Conservation (phyloP, 2,329 filamentous ascomycete genomes). For the Colletotrichum musae region DNA sequence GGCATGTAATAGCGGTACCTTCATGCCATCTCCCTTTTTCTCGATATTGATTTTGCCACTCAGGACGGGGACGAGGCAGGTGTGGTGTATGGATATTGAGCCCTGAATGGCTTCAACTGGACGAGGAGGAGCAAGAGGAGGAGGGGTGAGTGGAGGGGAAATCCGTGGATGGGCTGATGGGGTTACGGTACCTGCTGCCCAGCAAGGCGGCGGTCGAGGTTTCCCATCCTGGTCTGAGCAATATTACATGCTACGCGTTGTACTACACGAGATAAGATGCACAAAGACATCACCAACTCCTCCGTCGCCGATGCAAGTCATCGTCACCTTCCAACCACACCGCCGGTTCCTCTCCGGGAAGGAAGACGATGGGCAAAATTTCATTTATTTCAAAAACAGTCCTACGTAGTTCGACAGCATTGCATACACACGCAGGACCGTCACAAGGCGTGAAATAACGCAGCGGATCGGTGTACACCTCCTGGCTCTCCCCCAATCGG, state of each 20-base stretch:
- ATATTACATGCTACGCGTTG: neutral
- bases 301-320: slow-evolving; percentile 34
- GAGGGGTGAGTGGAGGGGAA: neutral
- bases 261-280: neutral
- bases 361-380: slow-evolving; percentile 21
- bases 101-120: slow-evolving; percentile 10
- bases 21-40: too few species aligned
- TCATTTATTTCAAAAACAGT: too few species aligned
- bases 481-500: slow-evolving; percentile 14
- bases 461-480: neutral
- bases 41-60: slow-evolving; percentile 7
- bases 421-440: too few species aligned
- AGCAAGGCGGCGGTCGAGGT: neutral
- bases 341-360: slow-evolving; percentile 12
- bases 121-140: neutral
- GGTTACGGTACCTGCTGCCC: neutral
- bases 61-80: neutral
- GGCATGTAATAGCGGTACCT: neutral
- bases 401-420: too few species aligned
- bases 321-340: slow-evolving; percentile 32
- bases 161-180: neutral
- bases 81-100: neutral
- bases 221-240: too few species aligned
- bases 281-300: slow-evolving; percentile 23
- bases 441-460: slow-evolving; percentile 6